Conservation (phyloP, 2,329 filamentous ascomycete genomes). For the Aureobasidium sp. region DNA sequence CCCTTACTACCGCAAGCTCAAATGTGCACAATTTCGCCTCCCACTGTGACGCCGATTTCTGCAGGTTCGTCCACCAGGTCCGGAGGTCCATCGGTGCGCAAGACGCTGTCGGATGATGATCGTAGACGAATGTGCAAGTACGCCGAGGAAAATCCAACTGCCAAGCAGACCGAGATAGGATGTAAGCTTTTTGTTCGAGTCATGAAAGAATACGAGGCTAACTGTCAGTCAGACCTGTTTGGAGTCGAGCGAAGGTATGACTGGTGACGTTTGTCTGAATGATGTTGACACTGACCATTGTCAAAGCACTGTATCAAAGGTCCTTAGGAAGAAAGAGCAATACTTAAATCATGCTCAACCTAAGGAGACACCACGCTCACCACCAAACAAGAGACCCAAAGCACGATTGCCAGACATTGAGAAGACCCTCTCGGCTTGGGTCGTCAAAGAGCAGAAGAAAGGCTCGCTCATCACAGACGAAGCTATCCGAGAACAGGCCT, state of each 20-base stretch:
- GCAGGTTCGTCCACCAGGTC: slow-evolving; percentile 35
- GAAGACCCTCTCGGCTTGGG: slow-evolving; percentile 79
- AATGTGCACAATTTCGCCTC: slow-evolving; percentile 37
- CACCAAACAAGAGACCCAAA: slow-evolving; percentile 53
- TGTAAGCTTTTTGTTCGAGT: slow-evolving; percentile 41
- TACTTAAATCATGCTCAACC: slow-evolving; percentile 58
- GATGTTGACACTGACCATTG: slow-evolving; percentile 11
- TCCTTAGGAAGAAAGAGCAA: slow-evolving; percentile 87
- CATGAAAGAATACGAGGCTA: neutral
- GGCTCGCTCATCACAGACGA: slow-evolving; percentile 67
- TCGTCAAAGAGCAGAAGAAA: slow-evolving; percentile 68
- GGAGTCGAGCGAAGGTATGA: slow-evolving; percentile 92
- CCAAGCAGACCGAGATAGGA: slow-evolving; percentile 95
- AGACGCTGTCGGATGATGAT: slow-evolving; percentile 85
- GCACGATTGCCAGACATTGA: slow-evolving; percentile 87
- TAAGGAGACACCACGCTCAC: slow-evolving; percentile 2
- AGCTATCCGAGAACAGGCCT: slow-evolving; percentile 77
- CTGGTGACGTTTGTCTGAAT: neutral
- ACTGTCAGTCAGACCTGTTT: slow-evolving; percentile 57
- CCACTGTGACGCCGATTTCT: slow-evolving; percentile 45
- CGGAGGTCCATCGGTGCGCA: slow-evolving; percentile 25
- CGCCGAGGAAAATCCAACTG: slow-evolving; percentile 78
- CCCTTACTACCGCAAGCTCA: slow-evolving; percentile 49
- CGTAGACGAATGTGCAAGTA: slow-evolving; percentile 90
- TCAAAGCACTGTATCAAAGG: slow-evolving; percentile 92